Conservation (phyloP, 2,329 filamentous ascomycete species). For the Cladosporium sp. region DNA sequence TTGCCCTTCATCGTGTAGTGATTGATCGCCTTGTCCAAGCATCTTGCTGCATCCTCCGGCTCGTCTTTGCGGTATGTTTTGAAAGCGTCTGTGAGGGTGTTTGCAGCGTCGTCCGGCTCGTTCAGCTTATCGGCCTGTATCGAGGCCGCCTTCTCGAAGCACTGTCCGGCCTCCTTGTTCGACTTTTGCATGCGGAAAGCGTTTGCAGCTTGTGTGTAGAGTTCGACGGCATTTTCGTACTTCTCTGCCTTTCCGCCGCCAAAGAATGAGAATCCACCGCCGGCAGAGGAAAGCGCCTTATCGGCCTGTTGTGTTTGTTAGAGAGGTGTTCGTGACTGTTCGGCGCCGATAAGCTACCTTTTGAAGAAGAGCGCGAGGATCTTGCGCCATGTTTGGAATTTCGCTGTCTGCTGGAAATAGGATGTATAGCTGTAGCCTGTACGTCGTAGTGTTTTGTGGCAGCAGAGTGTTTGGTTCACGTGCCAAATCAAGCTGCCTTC, state of each 20-base stretch:
- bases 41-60: slow-evolving; percentile 78
- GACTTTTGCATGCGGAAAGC: slow-evolving; percentile 85
- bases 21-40: slow-evolving; percentile 74
- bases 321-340: slow-evolving; percentile 5
- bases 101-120: slow-evolving; percentile 89
- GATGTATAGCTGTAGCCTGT: background rate
- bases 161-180: slow-evolving; percentile 80
- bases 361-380: slow-evolving; percentile 75
- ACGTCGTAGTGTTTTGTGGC: background rate
- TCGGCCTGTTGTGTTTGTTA: slow-evolving; percentile 66
- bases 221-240: slow-evolving; percentile 82
- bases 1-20: slow-evolving; percentile 90
- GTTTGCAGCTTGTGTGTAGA: slow-evolving; percentile 86
- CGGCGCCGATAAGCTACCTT: slow-evolving; percentile 56
- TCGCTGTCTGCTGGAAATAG: background rate
- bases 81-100: slow-evolving; percentile 85
- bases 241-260: slow-evolving; percentile 84
- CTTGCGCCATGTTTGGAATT: slow-evolving; percentile 36
- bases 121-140: slow-evolving; percentile 80
- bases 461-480: slow-evolving; percentile 10
- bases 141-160: slow-evolving; percentile 80
- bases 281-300: slow-evolving; percentile 72
- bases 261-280: slow-evolving; percentile 85
- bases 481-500: slow-evolving; percentile 1
- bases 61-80: slow-evolving; percentile 89